Evolutionary conservation across 108 stramenopile genomes (phyloP).

Genomic region (Skeletonema tropicum): DNA sequence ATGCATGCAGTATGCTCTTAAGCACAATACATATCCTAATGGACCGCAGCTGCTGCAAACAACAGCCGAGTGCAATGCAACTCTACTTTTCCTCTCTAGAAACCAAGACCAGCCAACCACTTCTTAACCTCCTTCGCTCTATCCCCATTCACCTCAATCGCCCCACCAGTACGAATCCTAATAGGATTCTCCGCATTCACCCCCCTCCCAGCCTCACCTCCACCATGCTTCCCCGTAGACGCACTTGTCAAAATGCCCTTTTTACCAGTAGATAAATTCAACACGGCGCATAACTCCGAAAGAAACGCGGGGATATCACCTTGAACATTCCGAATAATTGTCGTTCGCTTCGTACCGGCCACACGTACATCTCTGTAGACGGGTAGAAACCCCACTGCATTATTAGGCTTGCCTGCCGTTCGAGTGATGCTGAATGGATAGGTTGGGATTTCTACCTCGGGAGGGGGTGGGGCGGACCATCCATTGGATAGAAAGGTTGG

Average conservation of each 20-base stretch:
- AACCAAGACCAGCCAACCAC: conserved; percentile 88
- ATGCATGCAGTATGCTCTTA: background rate
- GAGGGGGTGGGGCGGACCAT: conserved; percentile 74
- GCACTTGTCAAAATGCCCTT: conserved; percentile 34
- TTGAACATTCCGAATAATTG: conserved; percentile 75
- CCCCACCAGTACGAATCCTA: conserved; percentile 79
- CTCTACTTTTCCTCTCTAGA: conserved; percentile 40
- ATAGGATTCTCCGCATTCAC: conserved; percentile 58
- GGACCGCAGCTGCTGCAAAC: background rate
- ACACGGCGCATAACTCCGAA: conserved; percentile 67
- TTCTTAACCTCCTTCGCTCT: conserved; percentile 64
- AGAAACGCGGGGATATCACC: conserved; percentile 76
- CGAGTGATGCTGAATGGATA: conserved; percentile 78
- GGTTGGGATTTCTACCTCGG: conserved; percentile 54
- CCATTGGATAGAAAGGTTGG: conserved; percentile 75
- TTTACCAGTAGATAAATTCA: conserved; percentile 55
- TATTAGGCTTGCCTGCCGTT: conserved; percentile 74
- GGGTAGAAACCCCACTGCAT: conserved; percentile 82
- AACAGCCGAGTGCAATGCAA: background rate
- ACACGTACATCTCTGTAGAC: conserved; percentile 82
- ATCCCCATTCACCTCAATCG: conserved; percentile 87
- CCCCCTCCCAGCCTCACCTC: conserved; percentile 48
- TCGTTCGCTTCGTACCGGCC: conserved; percentile 78
- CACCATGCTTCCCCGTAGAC: conserved; percentile 38
- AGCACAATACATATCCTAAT: background rate